Conservation (phyloP, 2,329 filamentous ascomycete species). For the Biscogniauxia mediterranea region DNA sequence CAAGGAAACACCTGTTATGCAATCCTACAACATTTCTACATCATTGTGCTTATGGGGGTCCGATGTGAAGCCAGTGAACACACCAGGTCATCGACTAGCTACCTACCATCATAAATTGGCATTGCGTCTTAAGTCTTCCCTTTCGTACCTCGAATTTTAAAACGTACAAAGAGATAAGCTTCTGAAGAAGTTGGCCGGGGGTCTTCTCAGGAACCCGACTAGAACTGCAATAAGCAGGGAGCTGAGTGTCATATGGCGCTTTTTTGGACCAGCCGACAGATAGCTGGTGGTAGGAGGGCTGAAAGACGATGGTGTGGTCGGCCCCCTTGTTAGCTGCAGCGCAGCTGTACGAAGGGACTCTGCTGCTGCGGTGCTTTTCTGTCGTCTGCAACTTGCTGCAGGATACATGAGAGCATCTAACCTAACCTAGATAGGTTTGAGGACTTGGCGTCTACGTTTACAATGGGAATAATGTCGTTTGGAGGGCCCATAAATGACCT, state of each 20-base stretch:
- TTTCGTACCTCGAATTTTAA: background rate
- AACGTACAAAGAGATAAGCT: no score
- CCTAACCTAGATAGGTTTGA: background rate
- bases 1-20: background rate
- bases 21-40: background rate
- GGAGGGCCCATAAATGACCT: background rate
- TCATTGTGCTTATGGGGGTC: background rate
- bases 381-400: background rate
- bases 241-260: background rate
- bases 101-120: background rate
- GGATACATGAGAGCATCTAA: background rate
- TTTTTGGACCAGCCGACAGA: background rate
- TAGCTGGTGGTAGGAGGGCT: background rate
- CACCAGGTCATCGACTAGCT: background rate
- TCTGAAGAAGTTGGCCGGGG: no score
- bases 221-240: background rate
- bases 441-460: background rate
- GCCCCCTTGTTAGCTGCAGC: background rate
- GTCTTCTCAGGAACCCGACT: background rate
- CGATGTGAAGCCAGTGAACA: background rate
- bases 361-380: background rate
- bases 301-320: background rate
- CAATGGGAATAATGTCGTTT: background rate
- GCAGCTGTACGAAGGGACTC: constrained; percentile 1
- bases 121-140: background rate